Percentiles rank a stretch among this genome's conserved stretches.
Evolutionary conservation across 1,284 basidiomycete species (phyloP).

Genomic region (Pseudozyma sp.): DNA sequence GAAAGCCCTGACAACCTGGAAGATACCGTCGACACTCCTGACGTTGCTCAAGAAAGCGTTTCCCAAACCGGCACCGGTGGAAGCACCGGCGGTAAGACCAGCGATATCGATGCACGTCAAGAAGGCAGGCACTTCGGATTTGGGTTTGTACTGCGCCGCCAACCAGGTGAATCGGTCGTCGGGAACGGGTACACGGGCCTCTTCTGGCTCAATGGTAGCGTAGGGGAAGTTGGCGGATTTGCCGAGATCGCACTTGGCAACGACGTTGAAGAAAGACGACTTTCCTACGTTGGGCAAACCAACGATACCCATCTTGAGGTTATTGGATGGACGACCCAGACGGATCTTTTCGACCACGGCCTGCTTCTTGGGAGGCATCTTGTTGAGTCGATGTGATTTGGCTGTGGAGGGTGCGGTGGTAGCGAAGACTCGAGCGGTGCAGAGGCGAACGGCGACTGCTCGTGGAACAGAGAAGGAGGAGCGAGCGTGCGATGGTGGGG

Average conservation of each 20-base stretch:
- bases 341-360: slow-evolving; percentile 59
- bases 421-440: slow-evolving; percentile 19
- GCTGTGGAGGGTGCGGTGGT: slow-evolving; percentile 23
- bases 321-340: slow-evolving; percentile 66
- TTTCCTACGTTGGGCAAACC: slow-evolving; percentile 68
- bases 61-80: slow-evolving; percentile 96
- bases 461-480: neutral
- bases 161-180: slow-evolving; percentile 96
- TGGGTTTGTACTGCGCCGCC: slow-evolving; percentile 88
- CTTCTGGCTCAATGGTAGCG: slow-evolving; percentile 79
- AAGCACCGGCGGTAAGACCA: slow-evolving; percentile 94
- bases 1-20: slow-evolving; percentile 97
- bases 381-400: slow-evolving; percentile 44
- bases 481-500: neutral
- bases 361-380: slow-evolving; percentile 64
- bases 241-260: slow-evolving; percentile 88
- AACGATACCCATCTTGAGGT: slow-evolving; percentile 69
- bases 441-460: neutral
- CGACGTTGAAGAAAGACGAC: slow-evolving; percentile 77
- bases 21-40: slow-evolving; percentile 97
- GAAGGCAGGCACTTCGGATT: slow-evolving; percentile 88
- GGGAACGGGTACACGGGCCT: slow-evolving; percentile 94
- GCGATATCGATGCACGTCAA: slow-evolving; percentile 99
- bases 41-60: slow-evolving; percentile 98
- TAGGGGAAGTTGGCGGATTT: slow-evolving; percentile 99